phyloP scores from a whole-genome alignment of 768 basidiomycete species.

The Hygrocybe coccinea region DNA sequence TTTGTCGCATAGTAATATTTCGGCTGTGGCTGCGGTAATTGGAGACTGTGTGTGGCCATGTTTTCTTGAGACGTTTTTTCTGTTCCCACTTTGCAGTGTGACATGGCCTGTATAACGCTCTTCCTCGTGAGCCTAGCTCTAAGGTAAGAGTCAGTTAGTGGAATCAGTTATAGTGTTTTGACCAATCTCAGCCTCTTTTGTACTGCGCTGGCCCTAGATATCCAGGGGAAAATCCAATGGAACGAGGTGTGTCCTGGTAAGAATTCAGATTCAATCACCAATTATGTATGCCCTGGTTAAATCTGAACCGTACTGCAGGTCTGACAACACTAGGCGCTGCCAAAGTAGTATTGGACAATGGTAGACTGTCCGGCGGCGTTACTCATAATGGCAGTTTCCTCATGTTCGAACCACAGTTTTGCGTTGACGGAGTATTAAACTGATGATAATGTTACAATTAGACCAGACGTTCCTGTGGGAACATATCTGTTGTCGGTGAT shows the following conservation, averaged over 20 bases:
- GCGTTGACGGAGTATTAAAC: not conserved
- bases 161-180: constrained; percentile 3
- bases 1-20: constrained; percentile 75
- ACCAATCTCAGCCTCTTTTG: constrained; percentile 23
- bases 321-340: constrained; percentile 47
- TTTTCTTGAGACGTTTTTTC: too few species aligned
- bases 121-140: constrained; percentile 27
- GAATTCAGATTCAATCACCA: constrained; percentile 14
- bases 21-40: too few species aligned
- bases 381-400: constrained; percentile 55
- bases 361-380: constrained; percentile 48
- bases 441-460: constrained; percentile 22
- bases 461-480: constrained; percentile 64
- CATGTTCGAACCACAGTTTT: constrained; percentile 47
- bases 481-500: constrained; percentile 65
- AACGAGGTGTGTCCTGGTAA: constrained; percentile 65
- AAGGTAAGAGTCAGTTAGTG: constrained; percentile 22
- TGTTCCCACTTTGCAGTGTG: too few species aligned
- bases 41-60: constrained; percentile 16
- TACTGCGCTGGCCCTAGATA: constrained; percentile 43
- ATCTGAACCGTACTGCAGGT: constrained; percentile 21
- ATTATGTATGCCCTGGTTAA: too few species aligned
- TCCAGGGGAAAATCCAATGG: constrained; percentile 63
- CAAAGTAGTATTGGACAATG: constrained; percentile 58
- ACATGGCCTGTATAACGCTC: constrained; percentile 19